Conservation (phyloP, 2,329 filamentous ascomycete species). For the Allantophomopsis lycopodina region DNA sequence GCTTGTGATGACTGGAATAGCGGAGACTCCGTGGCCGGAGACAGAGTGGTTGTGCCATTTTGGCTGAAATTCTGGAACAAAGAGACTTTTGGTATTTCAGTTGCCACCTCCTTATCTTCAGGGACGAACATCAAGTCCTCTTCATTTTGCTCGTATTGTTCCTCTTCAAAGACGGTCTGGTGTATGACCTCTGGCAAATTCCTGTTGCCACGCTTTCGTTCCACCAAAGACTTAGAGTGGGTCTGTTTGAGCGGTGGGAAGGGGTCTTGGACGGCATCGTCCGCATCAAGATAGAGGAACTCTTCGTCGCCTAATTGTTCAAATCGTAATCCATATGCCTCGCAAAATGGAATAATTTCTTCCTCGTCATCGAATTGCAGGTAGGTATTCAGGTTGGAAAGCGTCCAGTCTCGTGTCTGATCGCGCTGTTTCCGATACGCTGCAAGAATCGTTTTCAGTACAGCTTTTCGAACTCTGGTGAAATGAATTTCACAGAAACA, state of each 20-base stretch:
- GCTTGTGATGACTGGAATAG: too few species aligned
- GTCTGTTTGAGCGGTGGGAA: slow-evolving; percentile 38
- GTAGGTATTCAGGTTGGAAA: slow-evolving; percentile 37
- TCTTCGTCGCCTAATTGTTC: slow-evolving; percentile 22
- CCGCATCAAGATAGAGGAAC: slow-evolving; percentile 15
- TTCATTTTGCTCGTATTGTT: not conserved
- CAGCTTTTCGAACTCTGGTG: slow-evolving; percentile 41
- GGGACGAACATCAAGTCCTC: slow-evolving; percentile 2
- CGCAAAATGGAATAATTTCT: slow-evolving; percentile 52
- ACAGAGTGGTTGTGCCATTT: too few species aligned
- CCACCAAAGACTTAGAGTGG: slow-evolving; percentile 42
- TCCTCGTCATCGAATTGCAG: slow-evolving; percentile 54
- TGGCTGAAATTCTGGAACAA: too few species aligned
- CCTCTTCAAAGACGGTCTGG: slow-evolving; percentile 33
- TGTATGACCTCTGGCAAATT: slow-evolving; percentile 42
- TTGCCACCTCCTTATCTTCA: not conserved
- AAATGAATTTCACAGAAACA: slow-evolving; percentile 59
- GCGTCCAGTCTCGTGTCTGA: slow-evolving; percentile 44
- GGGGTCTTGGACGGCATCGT: slow-evolving; percentile 16
- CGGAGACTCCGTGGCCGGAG: too few species aligned
- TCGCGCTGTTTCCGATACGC: slow-evolving; percentile 42
- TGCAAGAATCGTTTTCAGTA: slow-evolving; percentile 38
- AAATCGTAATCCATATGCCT: slow-evolving; percentile 41
- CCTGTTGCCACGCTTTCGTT: slow-evolving; percentile 39
- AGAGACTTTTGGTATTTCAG: too few species aligned